Conservation (phyloP, 345 rosid genomes). For the Salix suchowensis region DNA sequence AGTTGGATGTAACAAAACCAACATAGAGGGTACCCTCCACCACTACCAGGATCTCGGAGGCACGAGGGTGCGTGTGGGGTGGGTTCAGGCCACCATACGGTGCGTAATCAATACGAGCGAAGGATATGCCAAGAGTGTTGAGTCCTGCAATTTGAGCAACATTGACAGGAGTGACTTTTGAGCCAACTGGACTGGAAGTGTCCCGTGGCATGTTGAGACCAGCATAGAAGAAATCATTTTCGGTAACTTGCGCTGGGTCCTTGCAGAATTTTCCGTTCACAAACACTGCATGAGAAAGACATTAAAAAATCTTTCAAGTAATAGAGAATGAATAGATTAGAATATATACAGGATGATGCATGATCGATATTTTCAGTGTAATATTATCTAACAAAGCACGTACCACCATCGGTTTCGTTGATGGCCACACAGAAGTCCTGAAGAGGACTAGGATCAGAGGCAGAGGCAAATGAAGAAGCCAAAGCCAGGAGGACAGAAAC, state of each 20-base stretch:
- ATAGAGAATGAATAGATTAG: not conserved
- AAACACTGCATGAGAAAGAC: not conserved
- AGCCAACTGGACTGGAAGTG: not conserved
- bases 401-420: not conserved
- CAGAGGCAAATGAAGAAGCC: not conserved
- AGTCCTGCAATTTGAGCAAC: conserved; percentile 1
- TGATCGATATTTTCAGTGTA: not conserved
- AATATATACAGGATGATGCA: not conserved
- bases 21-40: too few relatives aligned
- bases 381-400: too few relatives aligned
- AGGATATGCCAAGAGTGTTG: conserved; percentile 10
- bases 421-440: conserved; percentile 16
- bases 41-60: too few relatives aligned
- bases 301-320: not conserved
- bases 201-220: not conserved
- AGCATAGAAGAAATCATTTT: not conserved
- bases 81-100: not conserved
- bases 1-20: too few relatives aligned
- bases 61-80: conserved; percentile 6
- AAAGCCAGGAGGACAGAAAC: not conserved
- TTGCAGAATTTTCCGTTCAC: conserved; percentile 12
- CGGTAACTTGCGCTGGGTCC: not conserved
- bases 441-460: conserved; percentile 8
- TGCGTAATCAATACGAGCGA: not conserved
- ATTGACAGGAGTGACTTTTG: not conserved